Base-by-base conservation (phyloP, 2,329 filamentous ascomycete genomes). In the Geosmithia flava region DNA sequence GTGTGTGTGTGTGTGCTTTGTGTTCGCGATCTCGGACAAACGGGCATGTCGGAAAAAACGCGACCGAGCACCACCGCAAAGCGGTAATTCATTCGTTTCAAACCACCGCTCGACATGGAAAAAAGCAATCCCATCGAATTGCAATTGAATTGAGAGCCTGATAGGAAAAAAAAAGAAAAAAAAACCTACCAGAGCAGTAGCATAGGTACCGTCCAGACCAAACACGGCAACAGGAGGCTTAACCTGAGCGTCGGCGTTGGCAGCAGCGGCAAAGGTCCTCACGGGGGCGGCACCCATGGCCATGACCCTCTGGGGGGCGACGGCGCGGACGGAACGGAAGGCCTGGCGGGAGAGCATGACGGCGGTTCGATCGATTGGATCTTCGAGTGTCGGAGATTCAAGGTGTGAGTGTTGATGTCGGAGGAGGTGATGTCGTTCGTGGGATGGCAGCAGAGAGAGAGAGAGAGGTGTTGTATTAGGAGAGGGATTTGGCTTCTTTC, bases 201-300 rank as follows among this genome's bases (percentile, higher is more conserved):
- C 93, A 75, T 98, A 98, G 67, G 91, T 97, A 70, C 93, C 93
- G 71, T 97, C 93, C 65, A 98, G 75, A 60, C 93, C 93, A 72
- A 88, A 98, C 64, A 98, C 80, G 61, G 90, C 80, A 65, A 96
- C 76, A 58, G 93, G 93, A 61, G 91, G 82, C 77, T 87, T 90
- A 68, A 81, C 71, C 52, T 83, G 80, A 66, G 80, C 72, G 62
- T 75, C 67, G 58, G 80, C 67, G 62, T 78, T 74, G 59, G 88
- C 88, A 70, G 87, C 86, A 59, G 88, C 88, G 70, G 87, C 86
- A 88, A 88, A 96, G 68, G 79, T 80, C 68, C 90, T 84, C 69
- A 80, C 71, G 62, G 78, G 75, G 45, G 19, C 13, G 37, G 64
- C 58, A 50, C 58, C 56, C 53, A 64, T 52, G 54, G 59, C 56